Evolutionary conservation across 441 rosid species (phyloP).

Genomic region (Pelargonium australe): DNA sequence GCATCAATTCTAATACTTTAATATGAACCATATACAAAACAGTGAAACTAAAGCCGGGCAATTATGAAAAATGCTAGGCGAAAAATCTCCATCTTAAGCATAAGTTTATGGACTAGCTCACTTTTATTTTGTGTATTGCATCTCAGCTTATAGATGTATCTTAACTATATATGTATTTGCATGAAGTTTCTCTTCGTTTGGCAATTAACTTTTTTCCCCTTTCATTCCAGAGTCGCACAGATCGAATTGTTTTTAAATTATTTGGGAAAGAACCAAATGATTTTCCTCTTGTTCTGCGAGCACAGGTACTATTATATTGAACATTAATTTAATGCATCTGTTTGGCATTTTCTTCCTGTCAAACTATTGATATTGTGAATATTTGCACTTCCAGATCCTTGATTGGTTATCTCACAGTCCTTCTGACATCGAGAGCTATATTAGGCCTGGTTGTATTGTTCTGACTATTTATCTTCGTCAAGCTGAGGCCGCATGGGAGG

Average conservation of each 20-base stretch:
- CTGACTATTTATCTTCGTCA: constrained; percentile 83
- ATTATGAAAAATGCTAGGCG: no score
- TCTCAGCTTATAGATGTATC: neutral
- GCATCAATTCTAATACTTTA: neutral
- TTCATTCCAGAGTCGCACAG: constrained; percentile 72
- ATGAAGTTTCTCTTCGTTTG: constrained; percentile 10
- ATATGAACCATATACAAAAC: neutral
- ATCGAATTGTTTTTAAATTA: constrained; percentile 76
- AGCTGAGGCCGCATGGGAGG: constrained; percentile 80
- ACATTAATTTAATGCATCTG: constrained; percentile 7
- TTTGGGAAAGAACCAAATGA: constrained; percentile 93
- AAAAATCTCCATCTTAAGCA: no score
- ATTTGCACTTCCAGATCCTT: constrained; percentile 55
- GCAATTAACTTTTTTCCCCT: constrained; percentile 14
- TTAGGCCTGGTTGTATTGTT: constrained; percentile 88
- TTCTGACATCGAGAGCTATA: constrained; percentile 95
- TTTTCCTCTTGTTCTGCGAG: constrained; percentile 70
- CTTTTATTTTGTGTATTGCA: neutral
- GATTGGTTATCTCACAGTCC: constrained; percentile 92
- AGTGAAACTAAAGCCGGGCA: neutral
- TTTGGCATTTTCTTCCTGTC: constrained; percentile 18
- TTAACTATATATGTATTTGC: neutral
- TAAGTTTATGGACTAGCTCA: neutral
- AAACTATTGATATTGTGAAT: constrained; percentile 16
- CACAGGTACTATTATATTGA: constrained; percentile 50